A percentile compares a stretch with the other conserved stretches of the same genome.
Conservation (phyloP, 1,284 basidiomycete genomes). For the Psilocybe mexicana region DNA sequence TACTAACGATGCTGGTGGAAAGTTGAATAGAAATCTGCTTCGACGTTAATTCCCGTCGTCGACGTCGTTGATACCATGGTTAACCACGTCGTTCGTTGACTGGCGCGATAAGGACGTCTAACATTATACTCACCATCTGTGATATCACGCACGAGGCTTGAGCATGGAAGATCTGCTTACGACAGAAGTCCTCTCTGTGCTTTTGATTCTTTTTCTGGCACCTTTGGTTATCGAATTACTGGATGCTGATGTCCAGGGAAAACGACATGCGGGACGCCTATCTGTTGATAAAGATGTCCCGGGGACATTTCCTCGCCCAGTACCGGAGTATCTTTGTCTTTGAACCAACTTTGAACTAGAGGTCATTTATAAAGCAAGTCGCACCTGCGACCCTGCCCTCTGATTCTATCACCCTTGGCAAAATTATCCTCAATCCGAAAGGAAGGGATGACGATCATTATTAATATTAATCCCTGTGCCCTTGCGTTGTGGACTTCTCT, state of each 20-base stretch:
- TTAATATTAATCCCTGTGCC: not conserved
- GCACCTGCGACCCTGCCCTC: not conserved
- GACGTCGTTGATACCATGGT: not conserved
- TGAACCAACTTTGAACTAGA: not conserved
- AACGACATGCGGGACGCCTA: not conserved
- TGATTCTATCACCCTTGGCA: conserved; percentile 1
- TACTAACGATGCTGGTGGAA: not conserved
- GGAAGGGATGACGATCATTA: not conserved
- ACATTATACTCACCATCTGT: not conserved
- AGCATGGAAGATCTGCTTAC: not conserved
- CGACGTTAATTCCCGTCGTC: too few species aligned
- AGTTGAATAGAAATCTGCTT: not conserved
- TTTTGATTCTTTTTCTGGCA: not conserved
- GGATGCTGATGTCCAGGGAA: not conserved
- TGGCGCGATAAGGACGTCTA: not conserved
- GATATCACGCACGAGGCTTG: conserved; percentile 2
- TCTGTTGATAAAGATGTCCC: conserved; percentile 1
- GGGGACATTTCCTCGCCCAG: not conserved
- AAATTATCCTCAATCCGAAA: not conserved
- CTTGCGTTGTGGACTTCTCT: not conserved
- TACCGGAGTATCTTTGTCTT: not conserved
- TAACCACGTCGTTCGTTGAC: not conserved
- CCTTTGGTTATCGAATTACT: not conserved
- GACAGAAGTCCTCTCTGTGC: not conserved
- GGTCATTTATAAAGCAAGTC: not conserved